These are phyloP conservation scores for Eucalyptus melliodora DNA, from an alignment of 345 rosid species.

Conservation along the genomic window DNA sequence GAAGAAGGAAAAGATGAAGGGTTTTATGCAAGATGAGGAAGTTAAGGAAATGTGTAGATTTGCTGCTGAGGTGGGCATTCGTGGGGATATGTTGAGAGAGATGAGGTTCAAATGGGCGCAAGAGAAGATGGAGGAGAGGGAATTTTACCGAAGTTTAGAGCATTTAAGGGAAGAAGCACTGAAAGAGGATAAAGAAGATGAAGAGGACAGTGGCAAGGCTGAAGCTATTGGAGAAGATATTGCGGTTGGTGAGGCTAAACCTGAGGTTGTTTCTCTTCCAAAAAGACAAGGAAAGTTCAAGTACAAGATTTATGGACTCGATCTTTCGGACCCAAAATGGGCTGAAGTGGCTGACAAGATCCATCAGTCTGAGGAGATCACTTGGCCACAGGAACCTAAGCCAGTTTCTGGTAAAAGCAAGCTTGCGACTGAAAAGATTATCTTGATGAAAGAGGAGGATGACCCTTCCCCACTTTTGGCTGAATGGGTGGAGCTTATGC, in stretches of 20 bases:
- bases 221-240: conserved; percentile 6
- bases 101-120: conserved; percentile 82
- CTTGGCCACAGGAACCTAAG: conserved; percentile 65
- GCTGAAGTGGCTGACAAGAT: conserved; percentile 57
- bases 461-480: conserved; percentile 55
- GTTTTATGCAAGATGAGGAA: conserved; percentile 51
- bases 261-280: conserved; percentile 45
- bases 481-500: conserved; percentile 68
- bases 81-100: conserved; percentile 86
- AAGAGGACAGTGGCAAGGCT: conserved; percentile 6
- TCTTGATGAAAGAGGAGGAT: conserved; percentile 47
- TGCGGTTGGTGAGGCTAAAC: conserved; percentile 13
- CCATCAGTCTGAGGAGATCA: conserved; percentile 44
- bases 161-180: conserved; percentile 21
- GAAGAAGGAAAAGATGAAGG: conserved; percentile 80
- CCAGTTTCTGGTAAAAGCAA: conserved; percentile 63
- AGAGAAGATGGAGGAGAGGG: conserved; percentile 83
- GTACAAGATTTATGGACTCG: conserved; percentile 90
- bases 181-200: conserved; percentile 9
- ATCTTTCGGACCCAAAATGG: conserved; percentile 81
- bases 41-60: conserved; percentile 84
- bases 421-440: conserved; percentile 54
- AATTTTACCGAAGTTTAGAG: conserved; percentile 49
- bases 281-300: conserved; percentile 76
- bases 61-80: conserved; percentile 81